Percentiles rank a stretch among this genome's conserved stretches.
Evolutionary conservation across 495 filamentous ascomycete genomes (phyloP).

Genomic region (Aspergillus diversus): DNA sequence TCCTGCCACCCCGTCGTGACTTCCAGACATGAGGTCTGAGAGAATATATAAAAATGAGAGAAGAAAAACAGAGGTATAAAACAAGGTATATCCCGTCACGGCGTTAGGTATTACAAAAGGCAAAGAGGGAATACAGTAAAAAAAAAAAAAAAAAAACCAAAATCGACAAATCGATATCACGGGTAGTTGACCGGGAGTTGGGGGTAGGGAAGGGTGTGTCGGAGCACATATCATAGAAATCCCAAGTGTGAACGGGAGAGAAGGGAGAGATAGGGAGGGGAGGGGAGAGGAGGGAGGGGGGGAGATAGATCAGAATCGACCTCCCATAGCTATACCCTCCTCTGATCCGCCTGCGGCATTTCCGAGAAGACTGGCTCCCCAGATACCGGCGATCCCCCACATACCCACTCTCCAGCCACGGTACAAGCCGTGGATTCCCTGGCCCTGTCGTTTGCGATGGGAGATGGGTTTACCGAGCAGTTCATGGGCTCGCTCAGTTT

Average conservation of each 20-base stretch:
- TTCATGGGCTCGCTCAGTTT: conserved; percentile 41
- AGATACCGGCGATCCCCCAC: conserved; percentile 91
- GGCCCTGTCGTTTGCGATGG: conserved; percentile 64
- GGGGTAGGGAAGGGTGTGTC: background rate
- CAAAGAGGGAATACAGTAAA: no score
- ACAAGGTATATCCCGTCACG: conserved; percentile 12
- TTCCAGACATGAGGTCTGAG: no score
- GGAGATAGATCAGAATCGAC: conserved; percentile 35
- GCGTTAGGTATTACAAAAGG: conserved; percentile 11
- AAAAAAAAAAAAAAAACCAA: background rate
- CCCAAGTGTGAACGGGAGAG: conserved; percentile 1
- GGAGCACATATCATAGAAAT: background rate
- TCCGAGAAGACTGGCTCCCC: conserved; percentile 70
- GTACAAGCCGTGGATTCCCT: conserved; percentile 84
- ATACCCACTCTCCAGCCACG: conserved; percentile 93
- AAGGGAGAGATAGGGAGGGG: conserved; percentile 6
- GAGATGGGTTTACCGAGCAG: conserved; percentile 38
- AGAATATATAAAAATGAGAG: conserved; percentile 2
- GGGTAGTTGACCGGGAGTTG: background rate
- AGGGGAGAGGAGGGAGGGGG: background rate
- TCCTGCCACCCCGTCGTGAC: no score
- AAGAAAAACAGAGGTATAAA: conserved; percentile 12
- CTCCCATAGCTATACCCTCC: conserved; percentile 40
- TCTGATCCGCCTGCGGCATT: conserved; percentile 44
- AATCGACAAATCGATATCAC: background rate